Base-by-base conservation (phyloP, 345 rosid genomes). In the Bruguiera gymnorhiza region DNA sequence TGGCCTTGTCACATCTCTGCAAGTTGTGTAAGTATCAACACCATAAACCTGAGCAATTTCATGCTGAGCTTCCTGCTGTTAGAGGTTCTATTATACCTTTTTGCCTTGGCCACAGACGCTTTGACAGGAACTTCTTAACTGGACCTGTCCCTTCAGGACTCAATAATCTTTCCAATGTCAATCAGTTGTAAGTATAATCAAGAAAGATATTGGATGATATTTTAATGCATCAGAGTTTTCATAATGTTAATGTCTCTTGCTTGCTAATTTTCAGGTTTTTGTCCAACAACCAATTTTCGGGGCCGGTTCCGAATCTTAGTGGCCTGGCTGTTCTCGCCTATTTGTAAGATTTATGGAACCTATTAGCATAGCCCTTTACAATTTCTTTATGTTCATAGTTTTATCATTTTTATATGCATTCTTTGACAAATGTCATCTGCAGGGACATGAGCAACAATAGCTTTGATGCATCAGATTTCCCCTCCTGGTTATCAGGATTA, bases 1-100 rank as follows among this genome's bases (percentile, higher is more conserved):
- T 74, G 89, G 86, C 62, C 85, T 69, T 4, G 97, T 96, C 76
- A 27, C 30, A 64, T 64, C 75, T 8, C 60, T 96, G 82, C 78
- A 83, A 64, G 87, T 84, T 46, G 67, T 96, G 99, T 96, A 80
- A 87, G 99, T 88, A 82, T 60, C 73, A 37, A 29, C 23, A 52
- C 11, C 54, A 68, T 16, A 3, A 60, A 18, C 21, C 66, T 8
- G 55, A 60, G 23, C 29, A 50, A 50, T 64, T 67, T 77, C 8
- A n/a, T 34, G 20, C 0, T 31, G 39, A 29, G 8, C 1, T 51
- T 72, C 10, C 0, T 54, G 26, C 29, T 39, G 39, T 20, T 23
- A 7, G 30, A 27, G n/a, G 24, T 37, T 63, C 8, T 27, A 21
- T 64, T 37, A 73, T 60, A 23, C 26, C 51, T 23, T 62, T 4